Conservation (phyloP, 108 stramenopile genomes). For the Cyclotella choctawhatcheeana region DNA sequence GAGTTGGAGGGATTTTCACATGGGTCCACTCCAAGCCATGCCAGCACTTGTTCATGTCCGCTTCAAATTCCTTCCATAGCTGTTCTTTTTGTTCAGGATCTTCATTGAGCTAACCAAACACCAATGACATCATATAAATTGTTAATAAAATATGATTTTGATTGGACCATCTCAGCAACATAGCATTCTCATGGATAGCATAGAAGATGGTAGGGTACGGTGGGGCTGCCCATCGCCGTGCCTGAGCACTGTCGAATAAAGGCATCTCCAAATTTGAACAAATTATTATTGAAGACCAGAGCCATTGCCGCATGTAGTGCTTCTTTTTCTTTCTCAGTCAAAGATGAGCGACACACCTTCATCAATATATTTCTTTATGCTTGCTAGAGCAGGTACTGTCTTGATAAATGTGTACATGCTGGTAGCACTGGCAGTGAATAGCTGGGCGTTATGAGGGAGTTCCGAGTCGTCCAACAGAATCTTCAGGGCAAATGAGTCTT, state of each 20-base stretch:
- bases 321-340: not conserved
- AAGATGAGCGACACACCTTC: not conserved
- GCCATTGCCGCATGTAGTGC: not conserved
- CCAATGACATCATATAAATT: conserved; percentile 33
- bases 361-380: not conserved
- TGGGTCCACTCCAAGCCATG: conserved; percentile 30
- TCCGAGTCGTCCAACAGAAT: not conserved
- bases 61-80: conserved; percentile 15
- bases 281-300: conserved; percentile 5
- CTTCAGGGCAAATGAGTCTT: conserved; percentile 15
- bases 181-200: not conserved
- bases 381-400: not conserved
- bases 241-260: conserved; percentile 8
- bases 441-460: not conserved
- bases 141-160: not conserved
- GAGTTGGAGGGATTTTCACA: not conserved
- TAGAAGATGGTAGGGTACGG: conserved; percentile 18
- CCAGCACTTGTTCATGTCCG: conserved; percentile 6
- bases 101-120: conserved; percentile 15
- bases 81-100: not conserved
- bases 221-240: conserved; percentile 18
- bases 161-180: not conserved
- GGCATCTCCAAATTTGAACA: conserved; percentile 36
- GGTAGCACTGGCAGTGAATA: conserved; percentile 1
- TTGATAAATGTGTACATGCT: not conserved